phyloP scores from a whole-genome alignment of 768 basidiomycete genomes.

The Suillus plorans region DNA sequence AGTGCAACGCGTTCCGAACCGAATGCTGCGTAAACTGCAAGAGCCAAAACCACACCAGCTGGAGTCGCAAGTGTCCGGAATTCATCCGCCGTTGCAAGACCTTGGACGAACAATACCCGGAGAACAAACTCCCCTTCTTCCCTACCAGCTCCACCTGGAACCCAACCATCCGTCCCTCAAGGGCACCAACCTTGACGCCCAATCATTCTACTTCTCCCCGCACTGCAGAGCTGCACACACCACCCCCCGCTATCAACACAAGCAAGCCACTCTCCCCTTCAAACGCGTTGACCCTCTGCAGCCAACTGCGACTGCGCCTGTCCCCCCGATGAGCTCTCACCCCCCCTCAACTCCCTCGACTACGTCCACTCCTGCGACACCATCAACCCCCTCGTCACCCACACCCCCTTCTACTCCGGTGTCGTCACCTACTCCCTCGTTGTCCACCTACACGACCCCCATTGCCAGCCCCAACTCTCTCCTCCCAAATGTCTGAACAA shows the following conservation, averaged over 20 bases:
- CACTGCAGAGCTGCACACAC: neutral
- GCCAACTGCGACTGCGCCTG: no score
- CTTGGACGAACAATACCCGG: slow-evolving; percentile 2
- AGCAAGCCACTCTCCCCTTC: no score
- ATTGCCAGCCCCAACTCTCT: slow-evolving; percentile 8
- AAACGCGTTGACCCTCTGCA: no score
- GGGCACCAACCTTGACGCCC: neutral
- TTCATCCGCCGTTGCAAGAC: neutral
- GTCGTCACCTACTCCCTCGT: neutral
- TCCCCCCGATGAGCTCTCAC: no score
- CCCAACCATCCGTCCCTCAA: neutral
- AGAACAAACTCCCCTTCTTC: slow-evolving; percentile 17
- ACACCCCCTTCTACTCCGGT: no score
- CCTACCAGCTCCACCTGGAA: slow-evolving; percentile 13
- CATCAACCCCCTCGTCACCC: no score
- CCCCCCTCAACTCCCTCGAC: no score
- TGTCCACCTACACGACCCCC: neutral
- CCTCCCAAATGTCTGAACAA: slow-evolving; percentile 17
- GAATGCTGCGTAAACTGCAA: slow-evolving; percentile 1
- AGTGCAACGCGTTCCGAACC: neutral
- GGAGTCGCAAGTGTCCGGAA: slow-evolving; percentile 9
- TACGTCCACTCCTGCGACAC: no score
- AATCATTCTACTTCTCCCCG: neutral
- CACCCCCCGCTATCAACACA: neutral
- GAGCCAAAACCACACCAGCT: slow-evolving; percentile 7